Evolutionary conservation across 2,329 filamentous ascomycete genomes (phyloP).

Genomic region (Hyphodiscus sp.): DNA sequence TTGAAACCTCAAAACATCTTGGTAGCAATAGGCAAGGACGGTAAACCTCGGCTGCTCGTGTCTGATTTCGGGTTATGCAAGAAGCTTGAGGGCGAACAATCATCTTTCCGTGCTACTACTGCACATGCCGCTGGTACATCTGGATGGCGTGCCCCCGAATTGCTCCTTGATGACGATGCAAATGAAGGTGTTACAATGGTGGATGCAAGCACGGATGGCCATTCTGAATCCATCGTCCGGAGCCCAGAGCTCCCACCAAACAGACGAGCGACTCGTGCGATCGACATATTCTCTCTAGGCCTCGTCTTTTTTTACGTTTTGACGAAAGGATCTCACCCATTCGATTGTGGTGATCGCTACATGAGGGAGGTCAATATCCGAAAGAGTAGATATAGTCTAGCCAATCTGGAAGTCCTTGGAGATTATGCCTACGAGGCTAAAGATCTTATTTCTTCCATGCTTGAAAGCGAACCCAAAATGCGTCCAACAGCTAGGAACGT

Average conservation of each 20-base stretch:
- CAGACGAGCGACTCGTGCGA: conserved; percentile 85
- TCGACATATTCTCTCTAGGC: conserved; percentile 95
- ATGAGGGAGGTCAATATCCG: conserved; percentile 98
- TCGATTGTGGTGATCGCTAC: conserved; percentile 88
- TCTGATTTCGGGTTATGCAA: conserved; percentile 98
- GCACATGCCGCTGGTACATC: conserved; percentile 89
- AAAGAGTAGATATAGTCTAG: conserved; percentile 72
- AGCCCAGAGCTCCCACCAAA: conserved; percentile 52
- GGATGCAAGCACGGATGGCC: conserved; percentile 51
- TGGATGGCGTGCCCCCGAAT: conserved; percentile 92
- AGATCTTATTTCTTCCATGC: conserved; percentile 80
- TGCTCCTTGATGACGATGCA: conserved; percentile 74
- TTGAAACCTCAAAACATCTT: conserved; percentile 97
- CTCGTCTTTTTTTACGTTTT: conserved; percentile 99
- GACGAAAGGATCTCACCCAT: conserved; percentile 85
- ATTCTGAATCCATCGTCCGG: conserved; percentile 52
- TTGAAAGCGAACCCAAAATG: conserved; percentile 45
- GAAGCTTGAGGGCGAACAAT: conserved; percentile 90
- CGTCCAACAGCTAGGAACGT: conserved; percentile 71
- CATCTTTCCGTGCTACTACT: conserved; percentile 89
- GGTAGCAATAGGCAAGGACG: conserved; percentile 65
- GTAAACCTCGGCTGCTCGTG: conserved; percentile 77
- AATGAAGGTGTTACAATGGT: conserved; percentile 41
- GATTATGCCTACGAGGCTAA: conserved; percentile 82
- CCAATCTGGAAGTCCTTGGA: conserved; percentile 66